A percentile compares a stretch with the other conserved stretches of the same genome.
These are phyloP conservation scores for Leccinum subgranulosum DNA, from an alignment of 768 basidiomycete species.

Conservation along the genomic window DNA sequence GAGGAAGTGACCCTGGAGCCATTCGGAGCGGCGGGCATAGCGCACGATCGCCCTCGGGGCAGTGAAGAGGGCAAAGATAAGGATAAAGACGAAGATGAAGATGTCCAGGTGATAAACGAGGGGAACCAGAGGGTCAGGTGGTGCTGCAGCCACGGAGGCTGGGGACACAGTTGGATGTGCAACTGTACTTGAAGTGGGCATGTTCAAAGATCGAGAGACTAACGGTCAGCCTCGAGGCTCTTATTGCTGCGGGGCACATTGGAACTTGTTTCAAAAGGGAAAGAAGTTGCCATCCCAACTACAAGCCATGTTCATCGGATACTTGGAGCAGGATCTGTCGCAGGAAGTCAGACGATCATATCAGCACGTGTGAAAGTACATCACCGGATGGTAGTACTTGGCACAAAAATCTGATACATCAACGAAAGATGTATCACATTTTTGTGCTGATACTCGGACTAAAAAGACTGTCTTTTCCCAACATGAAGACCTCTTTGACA, in stretches of 20 bases:
- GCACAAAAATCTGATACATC: no score
- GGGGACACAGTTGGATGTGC: not conserved
- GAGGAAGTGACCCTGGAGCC: conserved; percentile 50
- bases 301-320: not conserved
- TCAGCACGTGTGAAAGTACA: no score
- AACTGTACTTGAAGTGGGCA: not conserved
- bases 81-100: conserved; percentile 41
- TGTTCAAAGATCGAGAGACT: not conserved
- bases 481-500: no score
- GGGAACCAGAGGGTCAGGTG: not conserved
- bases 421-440: no score
- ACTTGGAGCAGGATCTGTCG: not conserved
- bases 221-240: not conserved
- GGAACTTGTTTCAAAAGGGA: not conserved
- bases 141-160: not conserved
- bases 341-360: no score
- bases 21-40: conserved; percentile 47
- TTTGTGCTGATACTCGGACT: no score
- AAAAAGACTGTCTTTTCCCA: no score
- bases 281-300: not conserved
- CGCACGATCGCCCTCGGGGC: conserved; percentile 52
- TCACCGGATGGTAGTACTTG: no score
- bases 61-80: conserved; percentile 38
- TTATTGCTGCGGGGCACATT: not conserved
- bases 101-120: conserved; percentile 42